phyloP scores from a whole-genome alignment of 2,329 filamentous ascomycete genomes.

The Scedosporium minutisporum region DNA sequence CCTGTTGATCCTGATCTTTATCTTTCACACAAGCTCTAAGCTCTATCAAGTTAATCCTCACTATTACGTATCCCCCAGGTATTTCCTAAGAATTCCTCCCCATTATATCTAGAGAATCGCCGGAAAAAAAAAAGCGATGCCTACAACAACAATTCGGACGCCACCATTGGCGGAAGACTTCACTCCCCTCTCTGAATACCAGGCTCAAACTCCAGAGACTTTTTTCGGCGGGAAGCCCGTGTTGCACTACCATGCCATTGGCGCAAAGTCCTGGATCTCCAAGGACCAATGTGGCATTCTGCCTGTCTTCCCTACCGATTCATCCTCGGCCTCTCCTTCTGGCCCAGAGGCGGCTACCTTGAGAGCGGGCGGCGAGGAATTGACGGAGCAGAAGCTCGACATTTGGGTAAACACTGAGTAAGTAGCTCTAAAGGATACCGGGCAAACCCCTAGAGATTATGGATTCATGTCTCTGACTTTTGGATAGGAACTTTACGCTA shows the following conservation, averaged over 20 bases:
- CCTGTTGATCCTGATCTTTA: background rate
- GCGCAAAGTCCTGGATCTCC: conserved; percentile 49
- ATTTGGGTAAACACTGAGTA: conserved; percentile 52
- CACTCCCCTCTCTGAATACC: conserved; percentile 56
- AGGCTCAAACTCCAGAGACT: conserved; percentile 60
- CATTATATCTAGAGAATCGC: conserved; percentile 1
- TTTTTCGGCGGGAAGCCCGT: conserved; percentile 66
- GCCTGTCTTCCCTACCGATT: conserved; percentile 39
- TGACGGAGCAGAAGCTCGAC: conserved; percentile 39
- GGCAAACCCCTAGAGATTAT: too few relatives aligned
- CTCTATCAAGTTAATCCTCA: background rate
- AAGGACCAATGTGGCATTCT: conserved; percentile 44
- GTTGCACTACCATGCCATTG: conserved; percentile 52
- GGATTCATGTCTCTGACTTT: conserved; percentile 1
- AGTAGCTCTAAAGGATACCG: conserved; percentile 11
- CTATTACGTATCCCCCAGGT: background rate
- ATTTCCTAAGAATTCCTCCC: conserved; percentile 3
- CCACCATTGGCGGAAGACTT: conserved; percentile 51
- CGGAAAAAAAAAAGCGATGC: background rate
- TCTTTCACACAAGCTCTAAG: background rate
- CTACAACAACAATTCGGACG: conserved; percentile 14
- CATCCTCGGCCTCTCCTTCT: conserved; percentile 20
- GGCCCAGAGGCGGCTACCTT: conserved; percentile 22
- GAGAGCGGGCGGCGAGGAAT: conserved; percentile 24
- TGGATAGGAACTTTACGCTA: conserved; percentile 41